Conservation (phyloP, 2,329 filamentous ascomycete genomes). For the Septoria petroselini region DNA sequence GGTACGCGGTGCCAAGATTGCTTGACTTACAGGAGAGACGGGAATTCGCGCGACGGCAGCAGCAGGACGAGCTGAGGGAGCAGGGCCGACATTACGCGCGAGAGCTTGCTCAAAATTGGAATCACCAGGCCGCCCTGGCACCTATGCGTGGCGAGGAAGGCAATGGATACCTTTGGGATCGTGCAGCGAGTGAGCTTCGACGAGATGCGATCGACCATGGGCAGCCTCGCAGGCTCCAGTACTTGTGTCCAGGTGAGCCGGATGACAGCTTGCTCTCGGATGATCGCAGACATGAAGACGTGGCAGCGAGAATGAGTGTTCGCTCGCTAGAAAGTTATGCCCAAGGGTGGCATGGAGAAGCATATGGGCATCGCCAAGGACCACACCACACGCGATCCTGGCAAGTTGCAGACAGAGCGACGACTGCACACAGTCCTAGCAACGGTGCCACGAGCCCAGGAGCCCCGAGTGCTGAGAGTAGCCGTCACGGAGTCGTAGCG, state of each 20-base stretch:
- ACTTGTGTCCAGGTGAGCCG: background rate
- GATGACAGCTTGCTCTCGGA: background rate
- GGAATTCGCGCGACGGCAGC: slow-evolving; percentile 5
- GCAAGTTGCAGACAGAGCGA: background rate
- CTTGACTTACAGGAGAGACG: slow-evolving; percentile 14
- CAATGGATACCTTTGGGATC: background rate
- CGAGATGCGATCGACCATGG: slow-evolving; percentile 8
- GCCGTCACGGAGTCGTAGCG: no score
- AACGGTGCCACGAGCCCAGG: no score
- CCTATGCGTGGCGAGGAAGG: background rate
- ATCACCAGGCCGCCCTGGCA: background rate
- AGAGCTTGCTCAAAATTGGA: background rate
- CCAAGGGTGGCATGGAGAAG: background rate
- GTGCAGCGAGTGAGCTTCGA: background rate
- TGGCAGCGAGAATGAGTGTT: background rate
- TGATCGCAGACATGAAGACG: no score
- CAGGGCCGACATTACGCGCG: slow-evolving; percentile 1
- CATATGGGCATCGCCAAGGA: background rate
- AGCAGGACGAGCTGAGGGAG: slow-evolving; percentile 3
- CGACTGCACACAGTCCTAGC: background rate
- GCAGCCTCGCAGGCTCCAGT: background rate
- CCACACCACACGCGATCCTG: background rate
- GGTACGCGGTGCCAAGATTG: slow-evolving; percentile 7
- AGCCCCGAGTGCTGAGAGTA: background rate
- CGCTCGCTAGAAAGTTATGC: background rate